Evolutionary conservation across 768 basidiomycete genomes (phyloP), one percentile per base, ranked within the genome.

Genomic region (Ramaria rubella): DNA sequence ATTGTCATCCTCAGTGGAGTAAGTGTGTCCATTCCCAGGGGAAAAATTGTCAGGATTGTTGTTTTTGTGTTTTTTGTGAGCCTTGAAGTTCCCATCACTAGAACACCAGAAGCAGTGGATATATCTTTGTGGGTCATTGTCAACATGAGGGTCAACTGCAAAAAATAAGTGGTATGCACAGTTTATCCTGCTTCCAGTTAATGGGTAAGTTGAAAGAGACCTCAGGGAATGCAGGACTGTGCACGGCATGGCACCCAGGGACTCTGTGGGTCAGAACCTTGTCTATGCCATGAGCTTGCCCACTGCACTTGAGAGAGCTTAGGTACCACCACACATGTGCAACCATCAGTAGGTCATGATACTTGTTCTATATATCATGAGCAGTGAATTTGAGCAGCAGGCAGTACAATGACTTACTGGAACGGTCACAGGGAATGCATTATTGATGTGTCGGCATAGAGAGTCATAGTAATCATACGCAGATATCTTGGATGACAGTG

Each of bases 11-110:
- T 19, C 17, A 8, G 65, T 60, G 33, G 62, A 65, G 26, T 60
- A 60, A 7, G 34, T 62, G 6, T 24, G 21, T 1, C 62, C 63
- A 5, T 46, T 57, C 11, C 55, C 58, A 11, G 64, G 60, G 5
- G 64, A 59, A 24, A 65, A 40, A 49, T 65, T 63, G 24, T 61
- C 59, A 3, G 58, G 60, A 15, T 36, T 15, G 43, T 67, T 65
- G 24, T 65, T 67, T 27, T 49, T 58, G 29, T 36, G 7, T 36
- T 15, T 36, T 36, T 55, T 60, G 21, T 61, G 54, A n/a, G 60
- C 55, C 29, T 65, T 58, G 40, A n/a, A n/a, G n/a, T n/a, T n/a
- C n/a, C n/a, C 63, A 50, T 67, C 63, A 12, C 59, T 30, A 12
- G 62, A 62, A 17, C 55, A 40, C 33, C 58, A 45, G 12, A 52